phyloP scores from a whole-genome alignment of 2,329 filamentous ascomycete genomes.

The Capronia epimyces region DNA sequence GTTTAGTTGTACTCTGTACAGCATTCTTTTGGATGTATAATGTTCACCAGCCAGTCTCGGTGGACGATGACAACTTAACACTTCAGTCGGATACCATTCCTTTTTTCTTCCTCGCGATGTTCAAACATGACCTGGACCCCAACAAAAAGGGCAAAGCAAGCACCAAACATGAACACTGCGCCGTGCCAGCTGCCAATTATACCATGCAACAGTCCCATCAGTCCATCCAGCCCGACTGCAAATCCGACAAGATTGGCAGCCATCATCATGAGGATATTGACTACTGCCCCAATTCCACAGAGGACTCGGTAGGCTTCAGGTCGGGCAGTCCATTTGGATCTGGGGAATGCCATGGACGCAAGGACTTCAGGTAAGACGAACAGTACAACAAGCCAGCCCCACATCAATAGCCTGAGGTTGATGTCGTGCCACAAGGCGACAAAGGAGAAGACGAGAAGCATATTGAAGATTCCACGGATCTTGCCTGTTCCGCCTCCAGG shows the following conservation, averaged over 20 bases:
- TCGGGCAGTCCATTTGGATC: slow-evolving; percentile 61
- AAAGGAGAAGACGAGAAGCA: slow-evolving; percentile 85
- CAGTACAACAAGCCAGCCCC: slow-evolving; percentile 93
- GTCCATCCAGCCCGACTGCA: slow-evolving; percentile 81
- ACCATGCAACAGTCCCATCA: slow-evolving; percentile 67
- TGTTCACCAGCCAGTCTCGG: too few species aligned
- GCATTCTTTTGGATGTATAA: neutral
- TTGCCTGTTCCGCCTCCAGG: slow-evolving; percentile 37
- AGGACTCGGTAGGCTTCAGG: slow-evolving; percentile 73
- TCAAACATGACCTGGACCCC: slow-evolving; percentile 96
- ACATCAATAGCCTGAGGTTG: slow-evolving; percentile 79
- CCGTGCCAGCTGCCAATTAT: slow-evolving; percentile 76
- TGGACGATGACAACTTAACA: slow-evolving; percentile 56
- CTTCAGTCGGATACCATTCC: slow-evolving; percentile 75
- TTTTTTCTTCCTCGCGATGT: slow-evolving; percentile 74
- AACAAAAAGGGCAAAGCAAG: slow-evolving; percentile 72
- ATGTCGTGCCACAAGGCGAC: slow-evolving; percentile 98
- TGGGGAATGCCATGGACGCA: slow-evolving; percentile 66
- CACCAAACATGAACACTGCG: slow-evolving; percentile 63
- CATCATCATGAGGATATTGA: slow-evolving; percentile 92
- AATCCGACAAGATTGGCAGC: slow-evolving; percentile 91
- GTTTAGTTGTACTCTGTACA: neutral
- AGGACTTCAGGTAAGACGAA: slow-evolving; percentile 88
- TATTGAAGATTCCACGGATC: slow-evolving; percentile 63
- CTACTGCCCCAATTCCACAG: slow-evolving; percentile 73